Evolutionary conservation across 2,329 filamentous ascomycete genomes (phyloP).

Genomic region (Stromatinia cepivora): DNA sequence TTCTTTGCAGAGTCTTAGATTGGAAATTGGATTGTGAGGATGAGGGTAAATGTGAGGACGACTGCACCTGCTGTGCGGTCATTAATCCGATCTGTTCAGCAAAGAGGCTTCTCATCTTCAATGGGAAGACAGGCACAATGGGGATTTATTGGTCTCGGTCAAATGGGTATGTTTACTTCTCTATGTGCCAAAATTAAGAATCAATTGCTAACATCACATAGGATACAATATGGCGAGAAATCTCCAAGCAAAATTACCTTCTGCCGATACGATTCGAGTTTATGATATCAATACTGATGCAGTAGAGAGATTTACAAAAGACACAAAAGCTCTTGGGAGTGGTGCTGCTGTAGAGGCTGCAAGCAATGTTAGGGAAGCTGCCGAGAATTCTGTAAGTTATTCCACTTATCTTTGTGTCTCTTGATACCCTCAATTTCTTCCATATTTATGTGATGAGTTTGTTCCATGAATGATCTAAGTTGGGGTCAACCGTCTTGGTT

Average conservation of each 20-base stretch:
- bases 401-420: conserved; percentile 11
- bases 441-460: conserved; percentile 38
- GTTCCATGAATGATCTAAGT: conserved; percentile 40
- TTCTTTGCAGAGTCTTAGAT: background rate
- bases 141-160: conserved; percentile 60
- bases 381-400: conserved; percentile 63
- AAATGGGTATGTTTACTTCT: conserved; percentile 53
- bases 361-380: conserved; percentile 59
- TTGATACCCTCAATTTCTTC: conserved; percentile 5
- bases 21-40: conserved; percentile 25
- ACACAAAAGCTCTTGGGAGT: conserved; percentile 39
- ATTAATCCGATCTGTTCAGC: conserved; percentile 30
- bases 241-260: conserved; percentile 63
- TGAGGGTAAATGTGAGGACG: conserved; percentile 36
- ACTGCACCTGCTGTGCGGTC: conserved; percentile 32
- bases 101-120: conserved; percentile 49
- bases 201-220: conserved; percentile 40
- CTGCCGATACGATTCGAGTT: conserved; percentile 61
- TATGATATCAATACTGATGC: conserved; percentile 64
- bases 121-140: conserved; percentile 50
- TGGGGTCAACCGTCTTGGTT: conserved; percentile 37
- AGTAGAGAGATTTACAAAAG: conserved; percentile 57
- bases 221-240: conserved; percentile 75
- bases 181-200: conserved; percentile 24
- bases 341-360: conserved; percentile 56